Conservation (phyloP, 2,329 filamentous ascomycete genomes). For the Ascomycota sp. region DNA sequence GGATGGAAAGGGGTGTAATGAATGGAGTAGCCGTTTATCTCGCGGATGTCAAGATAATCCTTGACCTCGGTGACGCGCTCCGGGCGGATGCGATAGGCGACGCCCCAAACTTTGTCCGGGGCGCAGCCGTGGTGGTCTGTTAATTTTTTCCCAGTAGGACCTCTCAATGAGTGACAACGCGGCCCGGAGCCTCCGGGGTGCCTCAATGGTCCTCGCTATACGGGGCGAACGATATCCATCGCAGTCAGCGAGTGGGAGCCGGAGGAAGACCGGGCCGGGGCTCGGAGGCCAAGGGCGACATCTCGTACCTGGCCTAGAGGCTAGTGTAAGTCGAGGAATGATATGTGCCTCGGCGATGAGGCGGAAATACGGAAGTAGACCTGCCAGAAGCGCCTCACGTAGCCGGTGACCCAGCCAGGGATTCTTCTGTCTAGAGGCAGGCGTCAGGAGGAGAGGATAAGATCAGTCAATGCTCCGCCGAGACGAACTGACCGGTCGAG, state of each 20-base stretch:
- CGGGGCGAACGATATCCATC: not conserved
- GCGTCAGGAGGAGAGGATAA: not conserved
- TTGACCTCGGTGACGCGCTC: constrained; percentile 61
- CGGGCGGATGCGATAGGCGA: constrained; percentile 67
- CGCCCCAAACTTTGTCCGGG: constrained; percentile 64
- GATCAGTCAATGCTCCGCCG: too few relatives aligned
- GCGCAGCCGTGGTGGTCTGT: constrained; percentile 43
- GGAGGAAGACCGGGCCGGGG: not conserved
- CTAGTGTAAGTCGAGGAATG: not conserved
- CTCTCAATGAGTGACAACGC: constrained; percentile 85
- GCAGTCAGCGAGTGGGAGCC: not conserved
- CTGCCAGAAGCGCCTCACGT: constrained; percentile 96
- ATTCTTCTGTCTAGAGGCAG: constrained; percentile 52
- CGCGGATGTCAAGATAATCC: constrained; percentile 80
- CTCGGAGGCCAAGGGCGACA: not conserved
- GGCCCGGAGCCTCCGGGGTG: constrained; percentile 67
- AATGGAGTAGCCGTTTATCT: constrained; percentile 93
- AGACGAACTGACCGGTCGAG: too few relatives aligned
- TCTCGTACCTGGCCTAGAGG: constrained; percentile 1
- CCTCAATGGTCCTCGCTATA: constrained; percentile 81
- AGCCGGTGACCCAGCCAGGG: constrained; percentile 79
- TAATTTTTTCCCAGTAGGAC: constrained; percentile 61
- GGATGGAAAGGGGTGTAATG: constrained; percentile 69
- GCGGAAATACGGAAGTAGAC: constrained; percentile 27
- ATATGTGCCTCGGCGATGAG: constrained; percentile 1